A percentile compares a stretch with the other conserved stretches of the same genome.
These are phyloP conservation scores for Ophiostoma ips DNA, from an alignment of 2,329 filamentous ascomycete genomes.

Conservation along the genomic window DNA sequence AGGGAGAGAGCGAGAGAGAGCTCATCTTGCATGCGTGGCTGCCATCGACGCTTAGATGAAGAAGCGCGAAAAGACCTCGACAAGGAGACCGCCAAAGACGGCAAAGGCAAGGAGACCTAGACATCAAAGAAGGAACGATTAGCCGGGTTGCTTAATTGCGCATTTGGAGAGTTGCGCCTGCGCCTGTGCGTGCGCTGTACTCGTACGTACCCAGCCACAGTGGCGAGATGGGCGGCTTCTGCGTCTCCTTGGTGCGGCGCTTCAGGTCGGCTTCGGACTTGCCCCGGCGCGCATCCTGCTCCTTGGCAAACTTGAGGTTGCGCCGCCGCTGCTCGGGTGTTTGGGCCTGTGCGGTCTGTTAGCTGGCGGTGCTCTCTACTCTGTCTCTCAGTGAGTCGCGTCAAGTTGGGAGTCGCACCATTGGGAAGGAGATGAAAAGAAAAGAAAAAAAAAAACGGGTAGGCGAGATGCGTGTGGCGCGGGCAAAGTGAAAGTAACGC, in stretches of 20 bases:
- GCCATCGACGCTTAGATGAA: slow-evolving; percentile 15
- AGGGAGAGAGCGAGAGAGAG: too few relatives aligned
- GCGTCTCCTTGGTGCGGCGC: slow-evolving; percentile 40
- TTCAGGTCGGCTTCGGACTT: slow-evolving; percentile 54
- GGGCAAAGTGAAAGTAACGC: too few relatives aligned
- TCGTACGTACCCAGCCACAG: slow-evolving; percentile 44
- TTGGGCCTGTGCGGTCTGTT: slow-evolving; percentile 46
- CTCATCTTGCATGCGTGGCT: too few relatives aligned
- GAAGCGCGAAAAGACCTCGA: slow-evolving; percentile 43
- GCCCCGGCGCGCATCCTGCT: slow-evolving; percentile 60
- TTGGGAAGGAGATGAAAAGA: too few relatives aligned
- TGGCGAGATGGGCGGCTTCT: slow-evolving; percentile 49
- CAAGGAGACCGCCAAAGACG: slow-evolving; percentile 45
- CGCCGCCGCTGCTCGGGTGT: slow-evolving; percentile 71
- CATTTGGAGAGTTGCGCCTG: too few relatives aligned
- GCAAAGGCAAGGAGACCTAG: slow-evolving; percentile 45
- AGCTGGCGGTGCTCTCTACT: neutral
- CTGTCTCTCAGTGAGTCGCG: too few relatives aligned
- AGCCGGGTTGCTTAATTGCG: neutral
- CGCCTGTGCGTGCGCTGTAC: neutral
- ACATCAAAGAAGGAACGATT: neutral
- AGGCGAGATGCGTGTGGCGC: too few relatives aligned
- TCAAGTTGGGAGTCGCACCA: neutral
- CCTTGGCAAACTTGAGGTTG: slow-evolving; percentile 65
- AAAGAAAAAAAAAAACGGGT: too few relatives aligned